Evolutionary conservation across 139 green algal genomes (phyloP).

Genomic region (Nannochloris sp.): DNA sequence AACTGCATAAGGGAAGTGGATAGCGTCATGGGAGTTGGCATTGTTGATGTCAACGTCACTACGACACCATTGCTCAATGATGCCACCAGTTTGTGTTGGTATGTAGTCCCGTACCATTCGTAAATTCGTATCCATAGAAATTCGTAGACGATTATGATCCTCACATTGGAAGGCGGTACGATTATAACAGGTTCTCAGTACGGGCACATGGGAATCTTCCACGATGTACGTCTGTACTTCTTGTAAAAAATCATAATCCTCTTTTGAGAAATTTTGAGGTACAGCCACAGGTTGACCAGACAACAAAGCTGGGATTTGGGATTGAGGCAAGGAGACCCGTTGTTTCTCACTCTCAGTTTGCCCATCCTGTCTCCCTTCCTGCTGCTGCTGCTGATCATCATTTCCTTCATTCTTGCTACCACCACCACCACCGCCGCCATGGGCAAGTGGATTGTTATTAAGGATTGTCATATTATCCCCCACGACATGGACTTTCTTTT

Average conservation of each 20-base stretch:
- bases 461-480: no score
- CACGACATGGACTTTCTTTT: conserved; percentile 82
- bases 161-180: conserved; percentile 66
- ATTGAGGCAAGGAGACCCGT: conserved; percentile 9
- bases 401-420: no score
- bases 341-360: conserved; percentile 65
- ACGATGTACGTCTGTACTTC: conserved; percentile 60
- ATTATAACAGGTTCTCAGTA: conserved; percentile 62
- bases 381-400: no score
- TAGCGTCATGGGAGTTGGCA: conserved; percentile 10
- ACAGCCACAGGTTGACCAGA: conserved; percentile 50
- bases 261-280: no score
- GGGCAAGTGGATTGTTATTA: no score
- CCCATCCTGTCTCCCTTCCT: conserved; percentile 60
- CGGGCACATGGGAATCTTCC: conserved; percentile 28
- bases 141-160: conserved; percentile 43
- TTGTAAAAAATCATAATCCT: conserved; percentile 54
- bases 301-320: conserved; percentile 66
- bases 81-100: conserved; percentile 5
- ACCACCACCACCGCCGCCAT: conserved; percentile 45
- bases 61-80: not conserved
- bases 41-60: conserved; percentile 19
- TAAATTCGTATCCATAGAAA: conserved; percentile 51
- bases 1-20: conserved; percentile 73
- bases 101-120: conserved; percentile 49